phyloP scores from a whole-genome alignment of 2,329 filamentous ascomycete genomes.

The Polytolypa hystricis region DNA sequence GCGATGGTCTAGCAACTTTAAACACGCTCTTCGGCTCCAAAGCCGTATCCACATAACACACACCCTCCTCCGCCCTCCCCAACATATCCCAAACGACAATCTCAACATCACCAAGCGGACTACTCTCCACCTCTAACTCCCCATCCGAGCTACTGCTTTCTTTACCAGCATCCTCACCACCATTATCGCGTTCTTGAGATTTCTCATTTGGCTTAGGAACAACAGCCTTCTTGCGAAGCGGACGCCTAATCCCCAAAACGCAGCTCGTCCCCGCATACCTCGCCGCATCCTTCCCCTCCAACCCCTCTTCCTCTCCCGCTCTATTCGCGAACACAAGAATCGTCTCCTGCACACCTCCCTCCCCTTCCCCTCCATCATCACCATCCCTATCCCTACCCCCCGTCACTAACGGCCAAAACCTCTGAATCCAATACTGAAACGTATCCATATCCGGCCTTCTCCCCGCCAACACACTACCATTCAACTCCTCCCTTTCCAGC shows the following conservation, averaged over 20 bases:
- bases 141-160: neutral
- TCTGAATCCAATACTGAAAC: slow-evolving; percentile 51
- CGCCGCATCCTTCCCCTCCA: slow-evolving; percentile 27
- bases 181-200: slow-evolving; percentile 10
- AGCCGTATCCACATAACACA: slow-evolving; percentile 37
- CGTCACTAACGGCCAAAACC: slow-evolving; percentile 43
- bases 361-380: slow-evolving; percentile 13
- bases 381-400: slow-evolving; percentile 20
- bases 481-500: slow-evolving; percentile 38
- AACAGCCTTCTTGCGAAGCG: too few relatives aligned
- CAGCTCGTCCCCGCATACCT: slow-evolving; percentile 40
- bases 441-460: slow-evolving; percentile 47
- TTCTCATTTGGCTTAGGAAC: too few relatives aligned
- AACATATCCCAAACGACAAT: slow-evolving; percentile 37
- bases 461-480: slow-evolving; percentile 20
- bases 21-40: slow-evolving; percentile 31
- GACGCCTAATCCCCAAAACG: slow-evolving; percentile 26
- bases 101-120: slow-evolving; percentile 21
- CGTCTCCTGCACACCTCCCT: slow-evolving; percentile 20
- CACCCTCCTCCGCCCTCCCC: slow-evolving; percentile 33
- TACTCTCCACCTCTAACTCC: too few relatives aligned
- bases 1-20: slow-evolving; percentile 10
- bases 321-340: slow-evolving; percentile 39
- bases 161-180: slow-evolving; percentile 3
- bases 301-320: slow-evolving; percentile 30